Evolutionary conservation across 768 basidiomycete species (phyloP).

Genomic region (Hypsizygus marmoreus): DNA sequence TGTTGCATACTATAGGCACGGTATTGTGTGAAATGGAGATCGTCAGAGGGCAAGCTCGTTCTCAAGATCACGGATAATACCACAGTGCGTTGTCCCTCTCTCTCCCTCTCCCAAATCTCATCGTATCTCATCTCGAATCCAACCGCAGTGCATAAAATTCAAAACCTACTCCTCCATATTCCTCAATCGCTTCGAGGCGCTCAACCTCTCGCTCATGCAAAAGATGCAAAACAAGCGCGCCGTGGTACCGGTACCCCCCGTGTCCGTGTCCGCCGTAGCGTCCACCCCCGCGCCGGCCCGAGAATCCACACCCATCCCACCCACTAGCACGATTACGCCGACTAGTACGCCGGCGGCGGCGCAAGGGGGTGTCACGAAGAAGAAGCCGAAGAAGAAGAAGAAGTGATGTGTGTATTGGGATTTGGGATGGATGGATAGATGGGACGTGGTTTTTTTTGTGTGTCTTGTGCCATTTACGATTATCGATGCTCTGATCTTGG

Average conservation of each 20-base stretch:
- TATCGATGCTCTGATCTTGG: too few relatives aligned
- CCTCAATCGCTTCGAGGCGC: slow-evolving; percentile 93
- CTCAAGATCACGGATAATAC: slow-evolving; percentile 93
- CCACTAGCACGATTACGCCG: slow-evolving; percentile 31
- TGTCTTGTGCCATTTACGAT: too few relatives aligned
- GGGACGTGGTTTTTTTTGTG: too few relatives aligned
- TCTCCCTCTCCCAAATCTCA: neutral
- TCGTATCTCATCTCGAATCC: neutral
- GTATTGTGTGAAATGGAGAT: slow-evolving; percentile 91
- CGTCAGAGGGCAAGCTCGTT: slow-evolving; percentile 83
- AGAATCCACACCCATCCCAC: too few relatives aligned
- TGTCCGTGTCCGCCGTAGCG: slow-evolving; percentile 21
- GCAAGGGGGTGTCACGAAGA: slow-evolving; percentile 65
- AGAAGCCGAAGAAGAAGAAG: slow-evolving; percentile 85
- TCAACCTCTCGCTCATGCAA: slow-evolving; percentile 84
- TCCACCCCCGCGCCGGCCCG: too few relatives aligned
- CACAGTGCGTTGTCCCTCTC: slow-evolving; percentile 56
- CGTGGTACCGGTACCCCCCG: slow-evolving; percentile 29
- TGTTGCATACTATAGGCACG: too few relatives aligned
- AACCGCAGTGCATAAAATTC: slow-evolving; percentile 86
- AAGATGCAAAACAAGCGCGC: slow-evolving; percentile 76
- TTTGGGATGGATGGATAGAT: neutral
- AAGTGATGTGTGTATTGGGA: slow-evolving; percentile 39
- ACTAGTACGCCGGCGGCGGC: slow-evolving; percentile 30
- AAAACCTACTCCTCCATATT: slow-evolving; percentile 93